Conservation (phyloP, 495 filamentous ascomycete species). For the Xeromyces bisporus region DNA sequence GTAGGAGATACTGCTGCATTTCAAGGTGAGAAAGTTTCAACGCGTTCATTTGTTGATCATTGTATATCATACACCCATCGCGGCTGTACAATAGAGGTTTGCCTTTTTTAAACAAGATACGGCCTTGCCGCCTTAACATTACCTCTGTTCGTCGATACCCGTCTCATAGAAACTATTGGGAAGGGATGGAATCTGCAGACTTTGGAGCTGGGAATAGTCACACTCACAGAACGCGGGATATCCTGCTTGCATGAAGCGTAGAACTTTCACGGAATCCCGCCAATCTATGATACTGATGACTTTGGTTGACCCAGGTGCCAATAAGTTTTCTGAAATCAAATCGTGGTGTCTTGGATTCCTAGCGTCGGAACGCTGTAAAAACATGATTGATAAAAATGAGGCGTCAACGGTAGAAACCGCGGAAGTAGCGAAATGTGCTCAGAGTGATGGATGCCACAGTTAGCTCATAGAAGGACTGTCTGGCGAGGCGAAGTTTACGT, state of each 20-base stretch:
- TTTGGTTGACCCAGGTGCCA: conserved; percentile 14
- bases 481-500: conserved; percentile 16
- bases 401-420: conserved; percentile 14
- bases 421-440: conserved; percentile 16
- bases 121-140: conserved; percentile 9
- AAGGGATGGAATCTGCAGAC: conserved; percentile 15
- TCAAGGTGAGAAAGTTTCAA: conserved; percentile 14
- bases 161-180: conserved; percentile 16
- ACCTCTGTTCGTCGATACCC: conserved; percentile 11
- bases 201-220: conserved; percentile 16
- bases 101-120: conserved; percentile 17
- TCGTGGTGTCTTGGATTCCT: conserved; percentile 20
- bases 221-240: conserved; percentile 25
- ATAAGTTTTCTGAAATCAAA: conserved; percentile 15
- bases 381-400: conserved; percentile 10
- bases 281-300: conserved; percentile 22
- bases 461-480: conserved; percentile 19
- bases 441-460: conserved; percentile 13
- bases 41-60: conserved; percentile 11
- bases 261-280: conserved; percentile 17
- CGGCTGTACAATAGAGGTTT: conserved; percentile 24
- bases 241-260: conserved; percentile 18
- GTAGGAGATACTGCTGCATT: conserved; percentile 19
- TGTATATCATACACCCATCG: conserved; percentile 18
- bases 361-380: conserved; percentile 12